Evolutionary conservation across 2,329 filamentous ascomycete species (phyloP), one percentile per base, ranked within the genome.

Genomic region (Aspergillus persii): DNA sequence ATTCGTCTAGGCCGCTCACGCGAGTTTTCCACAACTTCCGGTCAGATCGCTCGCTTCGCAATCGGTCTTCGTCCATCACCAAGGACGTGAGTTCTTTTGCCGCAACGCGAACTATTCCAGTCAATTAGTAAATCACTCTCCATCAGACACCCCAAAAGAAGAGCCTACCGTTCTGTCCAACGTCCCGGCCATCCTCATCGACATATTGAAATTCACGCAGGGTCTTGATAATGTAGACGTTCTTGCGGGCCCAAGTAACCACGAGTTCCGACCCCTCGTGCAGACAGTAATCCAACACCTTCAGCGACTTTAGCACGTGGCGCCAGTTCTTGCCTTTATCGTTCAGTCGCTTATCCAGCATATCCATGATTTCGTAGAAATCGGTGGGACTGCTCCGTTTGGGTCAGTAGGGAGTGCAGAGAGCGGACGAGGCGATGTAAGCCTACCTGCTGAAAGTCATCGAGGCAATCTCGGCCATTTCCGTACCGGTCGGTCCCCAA

Each of bases 271-370:
- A 97, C 51, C 95, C 95, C 76, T 99, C 95, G 75, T 99, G 95
- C 58, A 99, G 83, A 78, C 93, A 97, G 78, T 99, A 99, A 77
- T 99, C 95, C 59, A 98, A 84, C 55, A 99, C 95, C 76, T 99
- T 99, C 67, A 99, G 83, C 47, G 95, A 96, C 79, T 99, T 99
- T 61, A 99, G 81, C 11, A 99, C 95, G 75, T 99, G 95, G 69
- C 95, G 89, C 95, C 95, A 99, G 76, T 99, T 99, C 84, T 98
- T 99, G 73, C 95, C 95, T 79, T 99, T 98, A 78, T 99, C 95
- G 71, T 99, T 99, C 71, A 99, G 81, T 67, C 95, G 89, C 82
- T 98, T 98, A 79, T 99, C 95, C 67, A 99, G 83, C 92, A 99
- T 99, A 76, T 99, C 95, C 89, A 99, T 96, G 71, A 99, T 97